Evolutionary conservation across 1,139 yeast species (phyloP), one percentile per base, ranked within the genome.

Genomic region (Spencermartinsiella ligniputridi): DNA sequence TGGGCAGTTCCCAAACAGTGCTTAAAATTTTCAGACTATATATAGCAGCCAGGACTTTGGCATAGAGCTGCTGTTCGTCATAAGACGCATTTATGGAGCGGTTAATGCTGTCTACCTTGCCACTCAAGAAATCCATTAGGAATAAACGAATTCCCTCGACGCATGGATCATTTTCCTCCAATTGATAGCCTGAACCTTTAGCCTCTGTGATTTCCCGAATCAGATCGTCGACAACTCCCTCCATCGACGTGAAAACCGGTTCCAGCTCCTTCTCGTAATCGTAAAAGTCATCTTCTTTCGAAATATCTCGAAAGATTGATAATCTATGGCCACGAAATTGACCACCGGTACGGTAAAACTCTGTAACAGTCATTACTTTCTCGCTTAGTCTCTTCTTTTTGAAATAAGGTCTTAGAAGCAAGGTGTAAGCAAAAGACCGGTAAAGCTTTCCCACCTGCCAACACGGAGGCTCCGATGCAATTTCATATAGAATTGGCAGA

Each of bases 351-450:
- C 44, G 37, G 24, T 30, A 33, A 29, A 38, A 41, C 29, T 46
- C 49, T 2, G 17, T 35, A 4, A 46, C 47, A 3, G 13, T 13
- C 11, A 17, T 16, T 9, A 25, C 35, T 15, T 20, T 35, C 15
- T 5, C 37, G 22, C 4, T 40, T 18, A 3, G 12, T n/a, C 25
- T 21, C 27, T 34, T 35, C 17, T 33, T 32, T 15, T 37, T n/a
- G 34, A 37, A 42, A 34, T 42, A 42, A 6, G 24, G 29, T 33
- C 38, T 34, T 9, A 44, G 43, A 34, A 39, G 27, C 22, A 38
- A 4, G 19, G 45, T 25, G 35, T 49, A 48, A 6, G 51, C 48
- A 39, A 42, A 40, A 1, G 52, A 43, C 9, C 52, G 42, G 30
- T 48, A 43, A 3, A 42, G 21, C 21, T 35, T 27, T 2, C 44